Evolutionary conservation across 345 rosid genomes (phyloP).

Genomic region (Eucalyptus camaldulensis): DNA sequence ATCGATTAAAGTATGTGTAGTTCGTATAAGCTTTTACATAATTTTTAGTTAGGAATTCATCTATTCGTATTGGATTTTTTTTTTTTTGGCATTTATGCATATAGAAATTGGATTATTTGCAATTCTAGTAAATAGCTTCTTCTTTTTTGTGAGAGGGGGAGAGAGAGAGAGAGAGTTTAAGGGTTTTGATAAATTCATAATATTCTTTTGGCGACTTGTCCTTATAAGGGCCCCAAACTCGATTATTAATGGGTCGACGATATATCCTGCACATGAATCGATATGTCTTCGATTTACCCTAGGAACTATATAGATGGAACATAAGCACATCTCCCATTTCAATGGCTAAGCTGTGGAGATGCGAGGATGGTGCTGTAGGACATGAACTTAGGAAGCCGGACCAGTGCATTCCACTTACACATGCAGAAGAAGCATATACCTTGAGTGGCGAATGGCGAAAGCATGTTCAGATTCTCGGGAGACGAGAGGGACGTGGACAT

Average conservation of each 20-base stretch:
- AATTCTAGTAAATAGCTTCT: background rate
- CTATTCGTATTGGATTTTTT: background rate
- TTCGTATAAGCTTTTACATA: background rate
- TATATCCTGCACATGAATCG: background rate
- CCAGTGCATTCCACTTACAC: background rate
- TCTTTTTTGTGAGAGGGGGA: background rate
- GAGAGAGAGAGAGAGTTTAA: background rate
- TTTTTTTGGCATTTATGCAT: background rate
- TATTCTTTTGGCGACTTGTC: background rate
- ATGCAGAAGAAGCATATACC: background rate
- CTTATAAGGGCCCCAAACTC: background rate
- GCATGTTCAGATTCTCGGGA: background rate
- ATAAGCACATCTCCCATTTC: background rate
- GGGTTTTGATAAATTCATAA: background rate
- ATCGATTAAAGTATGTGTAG: background rate
- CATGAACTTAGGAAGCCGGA: background rate
- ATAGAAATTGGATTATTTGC: background rate
- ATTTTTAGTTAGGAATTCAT: background rate
- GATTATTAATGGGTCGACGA: fast-evolving
- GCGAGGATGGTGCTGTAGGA: background rate
- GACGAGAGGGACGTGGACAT: background rate
- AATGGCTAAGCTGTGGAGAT: background rate
- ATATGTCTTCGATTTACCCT: background rate
- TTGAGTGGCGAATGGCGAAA: background rate
- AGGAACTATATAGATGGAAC: background rate